Base-by-base conservation (phyloP, 2,329 filamentous ascomycete species). In the Claviceps spartinae region DNA sequence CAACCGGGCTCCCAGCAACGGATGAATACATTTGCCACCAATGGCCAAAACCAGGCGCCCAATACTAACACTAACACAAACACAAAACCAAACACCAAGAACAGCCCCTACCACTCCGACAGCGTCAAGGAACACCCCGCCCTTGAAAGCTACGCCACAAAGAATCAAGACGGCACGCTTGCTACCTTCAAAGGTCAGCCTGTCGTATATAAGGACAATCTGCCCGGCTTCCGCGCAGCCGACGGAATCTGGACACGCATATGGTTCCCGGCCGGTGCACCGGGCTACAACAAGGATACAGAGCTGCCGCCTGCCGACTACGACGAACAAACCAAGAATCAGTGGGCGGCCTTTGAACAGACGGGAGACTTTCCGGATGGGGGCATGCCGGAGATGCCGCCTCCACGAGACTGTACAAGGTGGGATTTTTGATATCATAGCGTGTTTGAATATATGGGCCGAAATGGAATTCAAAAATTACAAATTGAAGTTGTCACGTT, bases 341-440 rank as follows among this genome's bases (percentile, higher is more conserved):
- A 79, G 46, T 95, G 90, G 69, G 70, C 72, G 54, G 72, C 76
- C 45, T 82, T 89, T 62, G 71, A 75, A 46, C 72, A 79, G 56
- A 78, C 78, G 20, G 87, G 87, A 0, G 67, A 65, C 36, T 95
- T 95, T 65, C 74, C 77, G 43, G 80, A 81, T 38, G 84, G 83
- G 0, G 60, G 82, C 6, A 85, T 95, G 70, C 90, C 90, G 0
- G 75, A 85, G 59, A 69, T 88, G 46, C 87, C 90, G 20, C 90
- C 90, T 0, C 83, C 82, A 66, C 75, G 81, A 55, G 88, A 91
- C 61, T 91, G 82, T 73, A 82, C 81, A 57, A 67, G 71, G 30
- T 91, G 85, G 78, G 80, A 88, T 62, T 82, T 91, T 60, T 90
- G 66, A 70, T 42, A 22, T n/a, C 6, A 41, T n/a, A 42, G n/a